These are phyloP conservation scores for Euphorbia pulcherrima DNA, from an alignment of 345 rosid species.

Conservation along the genomic window DNA sequence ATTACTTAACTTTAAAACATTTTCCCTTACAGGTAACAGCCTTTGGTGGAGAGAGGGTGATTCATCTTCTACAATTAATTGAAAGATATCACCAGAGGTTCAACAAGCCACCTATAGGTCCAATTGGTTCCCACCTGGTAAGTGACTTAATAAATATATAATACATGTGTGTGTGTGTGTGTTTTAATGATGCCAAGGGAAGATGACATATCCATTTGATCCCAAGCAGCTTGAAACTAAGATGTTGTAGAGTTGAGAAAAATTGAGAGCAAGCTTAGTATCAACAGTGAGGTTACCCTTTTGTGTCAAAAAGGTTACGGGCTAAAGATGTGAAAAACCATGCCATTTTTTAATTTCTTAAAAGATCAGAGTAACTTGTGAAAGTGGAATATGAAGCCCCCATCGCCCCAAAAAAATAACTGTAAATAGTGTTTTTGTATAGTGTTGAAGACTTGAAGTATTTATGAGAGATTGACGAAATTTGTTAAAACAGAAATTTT, in stretches of 20 bases:
- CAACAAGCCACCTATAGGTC: slow-evolving; percentile 84
- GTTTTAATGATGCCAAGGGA: background rate
- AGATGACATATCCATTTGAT: slow-evolving; percentile 2
- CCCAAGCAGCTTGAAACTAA: background rate
- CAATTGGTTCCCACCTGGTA: slow-evolving; percentile 91
- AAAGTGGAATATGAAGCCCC: background rate
- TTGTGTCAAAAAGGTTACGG: background rate
- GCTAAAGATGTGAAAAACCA: background rate
- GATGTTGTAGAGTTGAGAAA: background rate
- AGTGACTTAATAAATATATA: slow-evolving; percentile 25
- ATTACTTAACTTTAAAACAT: background rate
- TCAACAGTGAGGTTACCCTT: background rate
- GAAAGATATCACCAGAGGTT: slow-evolving; percentile 61
- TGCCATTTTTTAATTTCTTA: background rate
- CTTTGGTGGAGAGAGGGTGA: slow-evolving; percentile 88
- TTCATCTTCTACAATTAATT: slow-evolving; percentile 61
- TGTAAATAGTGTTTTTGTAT: background rate
- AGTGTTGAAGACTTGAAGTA: background rate
- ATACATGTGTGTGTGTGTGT: no score
- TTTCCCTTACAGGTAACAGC: slow-evolving; percentile 67
- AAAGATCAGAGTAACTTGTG: background rate
- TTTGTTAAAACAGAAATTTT: background rate
- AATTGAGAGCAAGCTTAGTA: background rate
- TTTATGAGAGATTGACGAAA: background rate
- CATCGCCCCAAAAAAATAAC: no score